Base-by-base conservation (phyloP, 73 alveolate genomes). In the Paramecium sonneborni region DNA sequence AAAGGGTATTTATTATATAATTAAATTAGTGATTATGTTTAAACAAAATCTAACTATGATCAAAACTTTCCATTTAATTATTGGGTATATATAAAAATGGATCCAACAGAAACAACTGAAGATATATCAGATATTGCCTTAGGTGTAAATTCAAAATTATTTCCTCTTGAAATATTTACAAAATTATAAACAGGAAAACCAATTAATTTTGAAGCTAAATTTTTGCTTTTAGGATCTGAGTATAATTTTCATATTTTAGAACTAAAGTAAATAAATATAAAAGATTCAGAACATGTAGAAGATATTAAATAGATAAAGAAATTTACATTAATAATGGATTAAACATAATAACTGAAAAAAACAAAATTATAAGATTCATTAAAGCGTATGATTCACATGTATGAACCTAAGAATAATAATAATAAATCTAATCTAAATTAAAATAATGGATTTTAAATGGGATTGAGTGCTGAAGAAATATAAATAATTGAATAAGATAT, bases 401-500 rank as follows among this genome's bases (percentile, higher is more conserved):
- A 56, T 56, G 9, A 97, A 88, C 96, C 99, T 15, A 97, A 93
- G 93, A 93, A 95, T 43, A 89, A 96, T 6, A 98, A 97, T 92
- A 98, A 98, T 1, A 98, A 97, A 84, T 95, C 97, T 14, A 97
- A 97, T 95, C 70, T 97, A 70, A 97, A 97, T 74, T 95, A 95
- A 46, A 96, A 96, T 58, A n/a, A n/a, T n/a, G n/a, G n/a, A n/a
- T n/a, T n/a, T n/a, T n/a, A n/a, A n/a, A n/a, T n/a, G n/a, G n/a
- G n/a, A n/a, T n/a, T n/a, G n/a, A n/a, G n/a, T n/a, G n/a, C n/a
- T n/a, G n/a, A n/a, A n/a, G n/a, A n/a, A n/a, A n/a, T n/a, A n/a
- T n/a, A n/a, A n/a, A n/a, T n/a, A n/a, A n/a, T n/a, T n/a, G n/a
- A n/a, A n/a, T n/a, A n/a, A n/a, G n/a, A n/a, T n/a, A n/a, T n/a